Base-by-base conservation (phyloP, 78 protist species). In the Monocercomonoides exilis region DNA sequence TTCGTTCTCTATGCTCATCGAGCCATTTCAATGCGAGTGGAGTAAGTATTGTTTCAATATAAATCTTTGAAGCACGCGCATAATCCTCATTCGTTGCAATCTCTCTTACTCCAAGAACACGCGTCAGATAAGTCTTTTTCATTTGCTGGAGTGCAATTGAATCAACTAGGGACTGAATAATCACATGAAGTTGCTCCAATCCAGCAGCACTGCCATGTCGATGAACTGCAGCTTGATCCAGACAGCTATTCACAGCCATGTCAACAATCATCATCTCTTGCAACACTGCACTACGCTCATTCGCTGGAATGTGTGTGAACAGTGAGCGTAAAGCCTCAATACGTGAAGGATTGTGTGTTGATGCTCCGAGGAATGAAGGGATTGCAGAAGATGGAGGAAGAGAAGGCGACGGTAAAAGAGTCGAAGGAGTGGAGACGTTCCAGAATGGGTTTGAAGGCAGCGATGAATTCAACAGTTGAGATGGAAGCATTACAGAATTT, bases 21-120 rank as follows among this genome's bases (percentile, higher is more conserved):
- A 54, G 21, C 70, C 70, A 54, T 54, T 54, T 11, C 70, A 54
- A 29, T 54, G 82, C 82, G 43, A 79, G 82, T 32, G 82, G 82
- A 5, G 6, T 21, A 32, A 79, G 82, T 4, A 79, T 41, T 29
- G 36, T 6, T 21, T 21, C 82, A 33, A 6, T 4, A 41, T 79
- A 79, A 29, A 21, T 41, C 11, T 6, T 21, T 41, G 6, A 41
- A 41, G 82, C 82, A 6, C 5, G 4, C 43, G 82, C 82, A 21
- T 33, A 79, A 29, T 33, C 11, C 6, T 6, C 82, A 41, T 21
- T 33, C 45, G 43, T 79, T 6, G 42, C 45, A 41, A 79, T 79
- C 45, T 6, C 82, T 5, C 5, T 21, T 29, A 79, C 5, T 6
- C 82, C 82, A 32, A 79, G 82, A 41, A 79, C 36, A 4, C 82